A percentile compares a stretch with the other conserved stretches of the same genome.
These are phyloP conservation scores for Canavalia ensiformis DNA, from an alignment of 306 rosid species.

Conservation along the genomic window DNA sequence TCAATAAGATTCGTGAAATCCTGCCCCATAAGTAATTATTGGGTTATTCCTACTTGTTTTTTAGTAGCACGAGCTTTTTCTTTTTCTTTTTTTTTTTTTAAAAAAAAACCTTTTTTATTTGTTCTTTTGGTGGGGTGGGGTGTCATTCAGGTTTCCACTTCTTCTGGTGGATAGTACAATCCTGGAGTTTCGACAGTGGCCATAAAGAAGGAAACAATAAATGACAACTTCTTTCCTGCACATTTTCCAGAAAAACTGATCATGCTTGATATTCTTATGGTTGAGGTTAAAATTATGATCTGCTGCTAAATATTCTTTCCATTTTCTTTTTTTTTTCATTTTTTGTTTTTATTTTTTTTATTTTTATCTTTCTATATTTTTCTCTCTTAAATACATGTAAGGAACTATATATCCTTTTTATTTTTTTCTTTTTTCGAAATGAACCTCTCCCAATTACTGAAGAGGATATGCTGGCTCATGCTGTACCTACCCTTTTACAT, in stretches of 20 bases:
- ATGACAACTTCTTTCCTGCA: constrained; percentile 95
- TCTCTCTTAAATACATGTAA: too few species aligned
- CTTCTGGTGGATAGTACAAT: constrained; percentile 84
- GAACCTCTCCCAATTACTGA: too few species aligned
- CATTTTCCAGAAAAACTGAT: constrained; percentile 96
- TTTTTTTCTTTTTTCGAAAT: too few species aligned
- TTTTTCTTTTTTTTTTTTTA: neutral
- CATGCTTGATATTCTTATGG: constrained; percentile 93
- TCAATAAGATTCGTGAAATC: constrained; percentile 79
- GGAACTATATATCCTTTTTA: too few species aligned
- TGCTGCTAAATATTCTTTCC: too few species aligned
- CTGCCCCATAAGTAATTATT: constrained; percentile 79
- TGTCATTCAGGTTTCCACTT: constrained; percentile 80
- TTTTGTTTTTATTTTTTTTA: too few species aligned
- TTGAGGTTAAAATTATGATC: constrained; percentile 67
- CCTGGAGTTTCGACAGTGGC: constrained; percentile 71
- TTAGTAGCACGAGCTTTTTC: too few species aligned
- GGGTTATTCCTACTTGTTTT: neutral
- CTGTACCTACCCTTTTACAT: neutral
- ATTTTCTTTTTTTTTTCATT: too few species aligned
- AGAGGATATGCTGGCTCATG: neutral
- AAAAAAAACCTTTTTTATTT: neutral
- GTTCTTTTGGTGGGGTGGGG: constrained; percentile 20
- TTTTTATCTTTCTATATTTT: too few species aligned
- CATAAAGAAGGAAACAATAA: constrained; percentile 77